Evolutionary conservation across 1,139 yeast genomes (phyloP).

Genomic region (Saccharomyces hybrid): DNA sequence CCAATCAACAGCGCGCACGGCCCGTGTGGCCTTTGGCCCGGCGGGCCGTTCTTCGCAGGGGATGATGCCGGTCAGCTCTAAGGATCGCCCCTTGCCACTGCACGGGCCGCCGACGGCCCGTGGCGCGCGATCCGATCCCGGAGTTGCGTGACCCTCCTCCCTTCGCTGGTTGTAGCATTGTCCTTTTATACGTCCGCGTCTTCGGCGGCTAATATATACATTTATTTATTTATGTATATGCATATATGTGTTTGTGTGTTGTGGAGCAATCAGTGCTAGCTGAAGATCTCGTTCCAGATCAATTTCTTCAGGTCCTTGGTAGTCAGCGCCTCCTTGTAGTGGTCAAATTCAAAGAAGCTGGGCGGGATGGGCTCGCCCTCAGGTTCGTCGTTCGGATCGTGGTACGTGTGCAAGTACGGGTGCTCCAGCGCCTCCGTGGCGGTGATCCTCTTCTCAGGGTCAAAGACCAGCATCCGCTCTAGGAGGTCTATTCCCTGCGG

Average conservation of each 20-base stretch:
- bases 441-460: conserved; percentile 69
- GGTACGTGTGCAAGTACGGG: conserved; percentile 73
- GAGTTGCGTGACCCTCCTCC: not conserved
- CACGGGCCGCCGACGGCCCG: not conserved
- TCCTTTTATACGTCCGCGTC: not conserved
- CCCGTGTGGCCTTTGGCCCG: not conserved
- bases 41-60: not conserved
- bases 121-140: not conserved
- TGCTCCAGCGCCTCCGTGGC: conserved; percentile 78
- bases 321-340: conserved; percentile 60
- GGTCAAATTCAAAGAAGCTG: conserved; percentile 78
- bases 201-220: not conserved
- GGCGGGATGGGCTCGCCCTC: conserved; percentile 63
- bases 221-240: not conserved
- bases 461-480: conserved; percentile 67
- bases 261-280: conserved; percentile 1
- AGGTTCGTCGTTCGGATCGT: conserved; percentile 82
- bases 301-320: conserved; percentile 63
- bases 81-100: not conserved
- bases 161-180: not conserved
- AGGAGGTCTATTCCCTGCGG: conserved; percentile 73
- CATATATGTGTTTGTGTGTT: not conserved
- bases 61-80: not conserved
- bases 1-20: not conserved
- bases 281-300: conserved; percentile 50